These are phyloP conservation scores for Priceomyces castillae DNA, from an alignment of 805 yeast species.

Conservation along the genomic window DNA sequence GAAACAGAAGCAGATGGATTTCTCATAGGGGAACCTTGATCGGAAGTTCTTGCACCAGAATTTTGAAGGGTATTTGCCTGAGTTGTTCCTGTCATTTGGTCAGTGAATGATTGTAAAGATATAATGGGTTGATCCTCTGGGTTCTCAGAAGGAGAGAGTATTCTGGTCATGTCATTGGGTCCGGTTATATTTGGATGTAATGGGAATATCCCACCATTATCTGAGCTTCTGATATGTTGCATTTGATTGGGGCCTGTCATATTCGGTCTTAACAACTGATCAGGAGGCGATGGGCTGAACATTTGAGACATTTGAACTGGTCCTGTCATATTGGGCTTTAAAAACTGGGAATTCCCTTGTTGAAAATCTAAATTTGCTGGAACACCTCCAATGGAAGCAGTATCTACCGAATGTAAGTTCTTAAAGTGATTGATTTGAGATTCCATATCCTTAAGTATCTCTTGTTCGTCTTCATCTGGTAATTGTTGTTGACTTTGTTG, in stretches of 20 bases:
- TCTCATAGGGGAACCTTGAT: slow-evolving; percentile 11
- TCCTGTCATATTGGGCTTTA: slow-evolving; percentile 46
- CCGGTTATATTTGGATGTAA: slow-evolving; percentile 29
- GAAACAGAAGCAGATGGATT: slow-evolving; percentile 1
- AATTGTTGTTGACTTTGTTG: slow-evolving; percentile 14
- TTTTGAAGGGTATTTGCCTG: slow-evolving; percentile 35
- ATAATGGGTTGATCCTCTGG: slow-evolving; percentile 24
- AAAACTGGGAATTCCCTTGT: slow-evolving; percentile 15
- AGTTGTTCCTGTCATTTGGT: slow-evolving; percentile 41
- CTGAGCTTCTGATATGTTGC: slow-evolving; percentile 21
- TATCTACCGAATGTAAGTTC: slow-evolving; percentile 70
- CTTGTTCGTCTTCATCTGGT: slow-evolving; percentile 61
- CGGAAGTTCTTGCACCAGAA: slow-evolving; percentile 22
- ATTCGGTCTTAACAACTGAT: slow-evolving; percentile 33
- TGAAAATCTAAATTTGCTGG: slow-evolving; percentile 53
- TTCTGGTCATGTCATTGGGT: slow-evolving; percentile 35
- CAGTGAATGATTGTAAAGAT: slow-evolving; percentile 38
- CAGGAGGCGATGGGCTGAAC: slow-evolving; percentile 23
- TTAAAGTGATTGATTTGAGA: slow-evolving; percentile 67
- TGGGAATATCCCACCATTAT: slow-evolving; percentile 7
- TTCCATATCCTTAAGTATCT: slow-evolving; percentile 69
- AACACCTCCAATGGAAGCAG: slow-evolving; percentile 69
- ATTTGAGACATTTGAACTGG: slow-evolving; percentile 42
- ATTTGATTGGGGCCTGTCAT: slow-evolving; percentile 46
- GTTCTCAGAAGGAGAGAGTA: slow-evolving; percentile 19